These are phyloP conservation scores for Colletotrichum simmondsii DNA, from an alignment of 2,329 filamentous ascomycete genomes.

Conservation along the genomic window DNA sequence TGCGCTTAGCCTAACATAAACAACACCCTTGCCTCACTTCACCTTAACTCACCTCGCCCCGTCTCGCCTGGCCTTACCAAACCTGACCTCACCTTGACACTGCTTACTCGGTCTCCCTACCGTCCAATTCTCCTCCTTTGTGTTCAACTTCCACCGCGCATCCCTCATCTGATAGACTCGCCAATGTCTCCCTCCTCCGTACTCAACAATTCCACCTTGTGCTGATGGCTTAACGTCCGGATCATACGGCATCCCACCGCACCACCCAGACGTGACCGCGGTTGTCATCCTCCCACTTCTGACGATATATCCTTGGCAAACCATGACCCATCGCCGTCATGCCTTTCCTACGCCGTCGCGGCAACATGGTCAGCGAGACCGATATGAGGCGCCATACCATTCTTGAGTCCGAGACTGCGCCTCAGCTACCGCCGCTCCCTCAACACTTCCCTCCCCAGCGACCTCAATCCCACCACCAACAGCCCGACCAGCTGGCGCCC, in stretches of 20 bases:
- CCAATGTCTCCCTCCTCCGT: slow-evolving; percentile 13
- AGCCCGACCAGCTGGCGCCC: background rate
- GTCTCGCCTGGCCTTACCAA: background rate
- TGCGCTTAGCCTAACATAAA: slow-evolving; percentile 15
- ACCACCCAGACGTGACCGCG: slow-evolving; percentile 2
- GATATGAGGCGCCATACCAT: slow-evolving; percentile 67
- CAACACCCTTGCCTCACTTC: slow-evolving; percentile 2
- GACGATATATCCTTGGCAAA: slow-evolving; percentile 32
- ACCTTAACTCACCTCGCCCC: slow-evolving; percentile 18
- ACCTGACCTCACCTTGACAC: background rate
- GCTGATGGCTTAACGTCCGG: slow-evolving; percentile 32
- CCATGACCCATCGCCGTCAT: slow-evolving; percentile 57
- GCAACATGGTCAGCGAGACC: slow-evolving; percentile 68
- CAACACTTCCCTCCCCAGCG: slow-evolving; percentile 31
- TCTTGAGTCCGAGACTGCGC: slow-evolving; percentile 44
- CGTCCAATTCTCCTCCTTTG: background rate
- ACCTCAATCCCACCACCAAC: slow-evolving; percentile 14
- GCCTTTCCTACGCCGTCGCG: slow-evolving; percentile 71
- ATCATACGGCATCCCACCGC: slow-evolving; percentile 23
- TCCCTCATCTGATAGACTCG: background rate
- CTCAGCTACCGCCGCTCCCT: slow-evolving; percentile 38
- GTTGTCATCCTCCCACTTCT: slow-evolving; percentile 27
- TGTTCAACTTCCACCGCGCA: background rate
- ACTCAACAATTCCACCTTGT: background rate
- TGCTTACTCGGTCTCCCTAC: slow-evolving; percentile 7